phyloP scores from a whole-genome alignment of 2,329 filamentous ascomycete genomes.

The Hypoxylon sp. region DNA sequence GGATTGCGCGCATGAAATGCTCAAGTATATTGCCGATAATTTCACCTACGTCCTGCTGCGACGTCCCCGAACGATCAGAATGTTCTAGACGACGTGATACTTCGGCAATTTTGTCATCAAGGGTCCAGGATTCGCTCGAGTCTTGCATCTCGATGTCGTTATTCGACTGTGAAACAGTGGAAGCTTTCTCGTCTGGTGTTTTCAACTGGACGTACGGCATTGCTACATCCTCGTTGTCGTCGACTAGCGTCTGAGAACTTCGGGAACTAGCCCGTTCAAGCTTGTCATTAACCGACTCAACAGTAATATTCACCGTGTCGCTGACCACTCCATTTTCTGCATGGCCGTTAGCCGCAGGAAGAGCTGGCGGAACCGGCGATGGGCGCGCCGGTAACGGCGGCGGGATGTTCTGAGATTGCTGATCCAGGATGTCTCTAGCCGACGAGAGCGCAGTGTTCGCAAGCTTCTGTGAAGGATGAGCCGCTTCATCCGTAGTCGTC shows the following conservation, averaged over 20 bases:
- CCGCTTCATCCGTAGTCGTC: slow-evolving; percentile 71
- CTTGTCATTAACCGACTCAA: slow-evolving; percentile 53
- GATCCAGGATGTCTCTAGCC: slow-evolving; percentile 56
- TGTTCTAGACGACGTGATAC: slow-evolving; percentile 61
- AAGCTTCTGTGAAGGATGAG: slow-evolving; percentile 81
- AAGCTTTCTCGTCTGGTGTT: slow-evolving; percentile 24
- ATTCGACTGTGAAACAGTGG: slow-evolving; percentile 34
- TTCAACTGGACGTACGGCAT: slow-evolving; percentile 57
- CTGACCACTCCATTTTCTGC: slow-evolving; percentile 19
- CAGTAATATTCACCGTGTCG: slow-evolving; percentile 55
- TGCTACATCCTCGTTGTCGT: slow-evolving; percentile 58
- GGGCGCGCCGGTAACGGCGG: slow-evolving; percentile 68
- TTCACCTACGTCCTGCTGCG: slow-evolving; percentile 96
- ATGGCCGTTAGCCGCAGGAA: slow-evolving; percentile 50
- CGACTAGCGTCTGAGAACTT: slow-evolving; percentile 69
- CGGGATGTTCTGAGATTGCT: slow-evolving; percentile 51
- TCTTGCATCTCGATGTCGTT: slow-evolving; percentile 52
- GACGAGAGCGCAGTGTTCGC: slow-evolving; percentile 83
- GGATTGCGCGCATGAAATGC: slow-evolving; percentile 90
- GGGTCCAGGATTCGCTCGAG: slow-evolving; percentile 51
- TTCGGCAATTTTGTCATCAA: slow-evolving; percentile 62
- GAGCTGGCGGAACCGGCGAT: slow-evolving; percentile 57
- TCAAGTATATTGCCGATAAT: slow-evolving; percentile 94
- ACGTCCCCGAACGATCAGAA: slow-evolving; percentile 66
- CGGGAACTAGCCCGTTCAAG: slow-evolving; percentile 62